phyloP scores from a whole-genome alignment of 2,329 filamentous ascomycete genomes.

The Chrysosporium keratinophilum region DNA sequence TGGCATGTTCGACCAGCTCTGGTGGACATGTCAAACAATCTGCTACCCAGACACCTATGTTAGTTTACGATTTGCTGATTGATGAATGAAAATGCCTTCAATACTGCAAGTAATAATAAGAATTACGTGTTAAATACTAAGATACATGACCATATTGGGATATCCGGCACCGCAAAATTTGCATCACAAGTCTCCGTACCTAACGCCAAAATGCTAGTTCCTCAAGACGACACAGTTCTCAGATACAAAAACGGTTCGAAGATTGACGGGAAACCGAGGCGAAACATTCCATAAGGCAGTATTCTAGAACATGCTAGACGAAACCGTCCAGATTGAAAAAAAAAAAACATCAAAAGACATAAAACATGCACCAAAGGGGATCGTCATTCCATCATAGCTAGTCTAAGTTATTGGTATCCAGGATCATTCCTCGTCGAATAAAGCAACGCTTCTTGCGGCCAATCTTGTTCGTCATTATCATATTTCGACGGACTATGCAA shows the following conservation, averaged over 20 bases:
- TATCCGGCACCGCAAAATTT: constrained; percentile 1
- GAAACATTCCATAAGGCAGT: too few species aligned
- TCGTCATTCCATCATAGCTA: neutral
- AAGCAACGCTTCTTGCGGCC: constrained; percentile 34
- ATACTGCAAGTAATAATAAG: neutral
- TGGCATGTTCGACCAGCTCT: too few species aligned
- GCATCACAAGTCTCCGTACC: neutral
- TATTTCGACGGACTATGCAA: constrained; percentile 19
- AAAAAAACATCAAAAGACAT: neutral
- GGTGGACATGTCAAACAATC: too few species aligned
- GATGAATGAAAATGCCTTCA: neutral
- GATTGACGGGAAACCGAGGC: too few species aligned
- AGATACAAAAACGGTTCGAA: neutral
- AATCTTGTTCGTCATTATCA: constrained; percentile 23
- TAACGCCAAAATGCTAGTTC: constrained; percentile 2
- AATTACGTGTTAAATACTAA: neutral
- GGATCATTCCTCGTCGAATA: constrained; percentile 24
- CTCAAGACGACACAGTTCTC: neutral
- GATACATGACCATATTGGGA: neutral
- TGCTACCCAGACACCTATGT: too few species aligned
- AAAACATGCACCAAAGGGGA: neutral
- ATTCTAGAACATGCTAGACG: neutral
- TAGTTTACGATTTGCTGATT: too few species aligned
- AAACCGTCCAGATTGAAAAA: neutral
- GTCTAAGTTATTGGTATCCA: constrained; percentile 1